These are phyloP conservation scores for Penicillium hordei DNA, from an alignment of 2,329 filamentous ascomycete genomes.

Conservation along the genomic window DNA sequence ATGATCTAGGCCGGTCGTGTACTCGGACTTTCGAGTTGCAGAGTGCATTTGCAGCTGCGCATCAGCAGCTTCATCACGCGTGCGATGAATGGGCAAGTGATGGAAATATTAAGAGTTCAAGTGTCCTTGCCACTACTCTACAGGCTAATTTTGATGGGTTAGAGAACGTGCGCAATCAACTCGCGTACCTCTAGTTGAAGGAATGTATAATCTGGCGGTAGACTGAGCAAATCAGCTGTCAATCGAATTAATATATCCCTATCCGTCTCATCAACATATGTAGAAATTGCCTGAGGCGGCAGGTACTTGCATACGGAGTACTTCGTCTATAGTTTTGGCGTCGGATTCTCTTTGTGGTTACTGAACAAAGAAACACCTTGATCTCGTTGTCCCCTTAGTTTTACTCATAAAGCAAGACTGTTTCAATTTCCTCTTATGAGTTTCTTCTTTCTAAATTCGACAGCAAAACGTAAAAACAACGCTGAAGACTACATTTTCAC, in stretches of 20 bases:
- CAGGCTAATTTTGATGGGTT: constrained; percentile 34
- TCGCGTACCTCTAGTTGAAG: constrained; percentile 1
- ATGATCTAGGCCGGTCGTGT: constrained; percentile 56
- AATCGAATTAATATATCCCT: background rate
- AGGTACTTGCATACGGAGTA: background rate
- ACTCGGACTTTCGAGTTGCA: constrained; percentile 53
- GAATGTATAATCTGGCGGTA: background rate
- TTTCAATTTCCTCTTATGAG: too few species aligned
- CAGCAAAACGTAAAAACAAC: background rate
- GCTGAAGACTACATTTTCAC: background rate
- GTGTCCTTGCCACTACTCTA: constrained; percentile 29
- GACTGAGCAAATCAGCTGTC: background rate
- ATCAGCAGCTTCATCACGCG: constrained; percentile 26
- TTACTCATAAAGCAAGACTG: background rate
- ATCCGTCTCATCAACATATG: background rate
- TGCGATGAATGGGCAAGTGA: constrained; percentile 28
- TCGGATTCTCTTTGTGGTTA: background rate
- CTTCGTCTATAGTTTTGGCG: background rate
- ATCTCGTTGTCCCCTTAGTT: background rate
- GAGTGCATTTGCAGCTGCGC: constrained; percentile 39
- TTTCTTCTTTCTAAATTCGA: background rate
- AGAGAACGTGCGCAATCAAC: constrained; percentile 17
- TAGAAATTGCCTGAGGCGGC: background rate
- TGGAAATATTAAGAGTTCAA: constrained; percentile 2
- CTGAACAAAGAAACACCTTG: background rate